phyloP scores from a whole-genome alignment of 331 rosid species.

The Quercus lobata region DNA sequence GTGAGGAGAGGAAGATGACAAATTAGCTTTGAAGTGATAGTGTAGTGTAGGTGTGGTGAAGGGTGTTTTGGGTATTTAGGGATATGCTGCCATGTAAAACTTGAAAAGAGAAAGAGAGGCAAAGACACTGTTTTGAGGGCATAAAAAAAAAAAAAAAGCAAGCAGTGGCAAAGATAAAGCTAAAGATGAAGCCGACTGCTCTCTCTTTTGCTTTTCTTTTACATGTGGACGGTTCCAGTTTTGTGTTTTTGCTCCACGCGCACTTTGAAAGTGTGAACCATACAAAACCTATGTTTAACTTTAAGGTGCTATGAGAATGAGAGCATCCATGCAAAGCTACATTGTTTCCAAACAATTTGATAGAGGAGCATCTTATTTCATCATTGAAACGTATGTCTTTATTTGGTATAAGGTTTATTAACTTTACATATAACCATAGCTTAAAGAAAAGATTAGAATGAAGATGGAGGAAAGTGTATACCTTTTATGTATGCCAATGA shows the following conservation, averaged over 20 bases:
- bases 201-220: slow-evolving; percentile 29
- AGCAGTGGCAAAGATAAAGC: slow-evolving; percentile 45
- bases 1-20: background rate
- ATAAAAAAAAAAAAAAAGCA: slow-evolving; percentile 10
- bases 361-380: no score
- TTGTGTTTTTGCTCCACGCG: slow-evolving; percentile 16
- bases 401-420: no score
- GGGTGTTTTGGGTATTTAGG: background rate
- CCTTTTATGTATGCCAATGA: no score
- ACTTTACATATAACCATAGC: no score
- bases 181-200: slow-evolving; percentile 47
- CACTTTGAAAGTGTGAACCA: background rate
- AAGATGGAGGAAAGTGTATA: no score
- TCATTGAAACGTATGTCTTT: no score
- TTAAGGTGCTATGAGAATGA: no score
- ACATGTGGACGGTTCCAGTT: slow-evolving; percentile 26
- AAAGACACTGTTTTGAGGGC: slow-evolving; percentile 32
- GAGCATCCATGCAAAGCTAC: no score
- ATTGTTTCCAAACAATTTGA: no score
- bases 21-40: background rate
- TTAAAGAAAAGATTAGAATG: no score
- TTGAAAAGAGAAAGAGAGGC: slow-evolving; percentile 12
- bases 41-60: background rate
- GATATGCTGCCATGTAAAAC: background rate
- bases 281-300: no score